Conservation (phyloP, 2,329 filamentous ascomycete genomes). For the Arachnomyces sp. region DNA sequence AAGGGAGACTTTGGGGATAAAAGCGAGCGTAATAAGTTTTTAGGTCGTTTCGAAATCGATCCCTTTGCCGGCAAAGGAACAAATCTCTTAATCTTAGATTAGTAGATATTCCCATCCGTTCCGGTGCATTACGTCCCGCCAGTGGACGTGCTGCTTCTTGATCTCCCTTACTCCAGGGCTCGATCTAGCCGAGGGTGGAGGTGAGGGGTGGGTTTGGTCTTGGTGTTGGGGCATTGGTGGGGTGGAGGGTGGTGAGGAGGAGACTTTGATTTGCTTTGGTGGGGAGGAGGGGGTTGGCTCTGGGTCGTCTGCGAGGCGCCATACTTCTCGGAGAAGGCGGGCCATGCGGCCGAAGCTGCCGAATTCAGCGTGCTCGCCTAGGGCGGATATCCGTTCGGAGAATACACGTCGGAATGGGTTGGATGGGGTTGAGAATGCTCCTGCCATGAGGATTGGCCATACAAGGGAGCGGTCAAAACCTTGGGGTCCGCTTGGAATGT, state of each 20-base stretch:
- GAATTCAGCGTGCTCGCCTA: slow-evolving; percentile 68
- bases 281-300: not conserved
- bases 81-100: slow-evolving; percentile 47
- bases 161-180: not conserved
- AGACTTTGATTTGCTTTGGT: not conserved
- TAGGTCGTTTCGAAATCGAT: too few relatives aligned
- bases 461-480: slow-evolving; percentile 86
- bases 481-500: slow-evolving; percentile 68
- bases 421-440: slow-evolving; percentile 62
- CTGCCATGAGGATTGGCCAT: slow-evolving; percentile 87
- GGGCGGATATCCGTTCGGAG: slow-evolving; percentile 60
- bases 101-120: slow-evolving; percentile 87
- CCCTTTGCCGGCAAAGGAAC: slow-evolving; percentile 3
- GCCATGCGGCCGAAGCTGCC: slow-evolving; percentile 81
- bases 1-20: too few relatives aligned
- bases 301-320: slow-evolving; percentile 61
- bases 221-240: not conserved
- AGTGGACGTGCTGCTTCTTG: slow-evolving; percentile 53
- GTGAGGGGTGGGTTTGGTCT: slow-evolving; percentile 1
- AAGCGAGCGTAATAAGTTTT: too few relatives aligned
- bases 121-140: slow-evolving; percentile 84
- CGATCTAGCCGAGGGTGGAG: slow-evolving; percentile 1
- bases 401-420: slow-evolving; percentile 74
- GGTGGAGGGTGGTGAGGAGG: slow-evolving; percentile 1
- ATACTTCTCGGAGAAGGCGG: slow-evolving; percentile 71